Evolutionary conservation across 140 eudicot genomes (phyloP), one percentile per base, ranked within the genome.

Genomic region (Oenanthe javanica): DNA sequence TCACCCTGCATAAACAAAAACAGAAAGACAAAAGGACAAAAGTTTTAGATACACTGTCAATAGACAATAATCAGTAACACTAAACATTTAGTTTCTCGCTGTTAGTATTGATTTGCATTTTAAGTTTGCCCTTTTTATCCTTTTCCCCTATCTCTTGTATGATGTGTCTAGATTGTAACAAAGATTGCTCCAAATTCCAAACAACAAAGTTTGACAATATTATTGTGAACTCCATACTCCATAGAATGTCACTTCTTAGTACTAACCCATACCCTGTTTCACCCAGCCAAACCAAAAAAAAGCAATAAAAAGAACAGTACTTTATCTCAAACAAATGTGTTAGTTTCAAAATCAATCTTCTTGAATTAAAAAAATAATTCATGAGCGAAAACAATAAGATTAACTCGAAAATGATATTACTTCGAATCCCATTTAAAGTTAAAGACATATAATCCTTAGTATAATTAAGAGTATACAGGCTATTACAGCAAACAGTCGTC

Each of bases 1-100:
- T 94, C 98, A 12, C 87, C 81, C 98, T 94, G 93, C 83, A 79
- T 1, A n/a, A 52, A 75, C 38, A 79, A 47, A 80, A 27, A 77
- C 4, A 45, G 38, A 42, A 42, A 4, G 45, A 42, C 45, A 45
- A 49, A 40, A 23, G 45, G 13, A 51, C 45, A 25, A 40, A 42
- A 15, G 21, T 51, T 21, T 52, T 18, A 49, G 27, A 74, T 52
- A 40, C 64, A 21, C 9, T 23, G 36, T 23, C 8, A 5, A 72
- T 47, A 74, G 19, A 21, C 42, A n/a, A 47, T 74, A 3, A 1
- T 73, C 6, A 47, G 47, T 70, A 70, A 70, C 47, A 70, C 2
- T 10, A 48, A 43, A 74, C 59, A 73, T 18, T n/a, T 73, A 73
- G 5, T 73, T 4, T 72, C 77, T 18, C 1, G 9, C 14, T 18